phyloP scores from a whole-genome alignment of 768 basidiomycete genomes.

The Boletus rex-veris region DNA sequence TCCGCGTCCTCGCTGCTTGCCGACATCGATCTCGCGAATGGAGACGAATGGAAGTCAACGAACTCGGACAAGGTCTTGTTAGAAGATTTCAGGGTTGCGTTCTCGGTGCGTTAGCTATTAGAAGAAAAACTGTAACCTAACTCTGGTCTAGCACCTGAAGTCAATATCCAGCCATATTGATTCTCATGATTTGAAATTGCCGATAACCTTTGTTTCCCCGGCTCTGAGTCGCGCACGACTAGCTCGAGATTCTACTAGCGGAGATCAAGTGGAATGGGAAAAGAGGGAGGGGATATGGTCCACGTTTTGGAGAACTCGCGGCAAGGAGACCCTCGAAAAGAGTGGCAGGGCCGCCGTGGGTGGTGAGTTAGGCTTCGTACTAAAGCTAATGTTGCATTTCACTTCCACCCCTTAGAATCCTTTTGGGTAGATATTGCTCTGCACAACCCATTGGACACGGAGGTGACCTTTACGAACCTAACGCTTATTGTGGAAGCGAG shows the following conservation, averaged over 20 bases:
- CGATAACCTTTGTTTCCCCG: conserved; percentile 62
- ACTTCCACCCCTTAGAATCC: conserved; percentile 43
- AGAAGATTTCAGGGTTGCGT: conserved; percentile 87
- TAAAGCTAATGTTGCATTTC: not conserved
- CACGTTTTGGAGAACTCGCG: conserved; percentile 52
- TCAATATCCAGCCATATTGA: conserved; percentile 48
- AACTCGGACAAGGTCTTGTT: conserved; percentile 66
- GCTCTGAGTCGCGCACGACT: conserved; percentile 57
- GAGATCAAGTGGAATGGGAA: conserved; percentile 53
- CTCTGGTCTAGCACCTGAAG: conserved; percentile 59
- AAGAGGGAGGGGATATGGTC: conserved; percentile 64
- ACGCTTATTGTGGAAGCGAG: conserved; percentile 50
- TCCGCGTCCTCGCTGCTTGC: conserved; percentile 17
- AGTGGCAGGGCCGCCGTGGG: conserved; percentile 59
- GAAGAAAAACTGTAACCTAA: not conserved
- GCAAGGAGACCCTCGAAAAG: conserved; percentile 51
- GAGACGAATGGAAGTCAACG: conserved; percentile 30
- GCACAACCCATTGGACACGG: conserved; percentile 70
- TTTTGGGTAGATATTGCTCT: conserved; percentile 76
- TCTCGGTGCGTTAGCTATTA: conserved; percentile 51
- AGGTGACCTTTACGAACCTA: conserved; percentile 63
- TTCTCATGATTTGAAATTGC: conserved; percentile 51
- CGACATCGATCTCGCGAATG: conserved; percentile 15
- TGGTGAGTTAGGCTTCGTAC: conserved; percentile 40
- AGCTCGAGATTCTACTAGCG: conserved; percentile 44